These are phyloP conservation scores for Nannochloropsis salina DNA, from an alignment of 108 stramenopile species.

Conservation along the genomic window DNA sequence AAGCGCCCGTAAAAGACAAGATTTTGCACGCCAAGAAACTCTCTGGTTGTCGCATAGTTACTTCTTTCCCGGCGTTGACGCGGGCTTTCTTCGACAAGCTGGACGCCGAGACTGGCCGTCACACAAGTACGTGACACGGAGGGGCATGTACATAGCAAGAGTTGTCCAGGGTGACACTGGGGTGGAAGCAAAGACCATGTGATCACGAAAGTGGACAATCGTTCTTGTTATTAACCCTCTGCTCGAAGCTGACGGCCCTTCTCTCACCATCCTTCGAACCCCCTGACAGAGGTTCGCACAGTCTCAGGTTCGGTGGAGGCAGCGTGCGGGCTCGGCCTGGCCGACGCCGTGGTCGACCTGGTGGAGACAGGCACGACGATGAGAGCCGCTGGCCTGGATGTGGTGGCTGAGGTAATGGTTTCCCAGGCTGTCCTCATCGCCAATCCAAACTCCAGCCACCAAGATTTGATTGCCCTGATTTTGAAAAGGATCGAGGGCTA, in stretches of 20 bases:
- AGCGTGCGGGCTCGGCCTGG: slow-evolving; percentile 83
- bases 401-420: slow-evolving; percentile 80
- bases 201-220: not conserved
- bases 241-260: not conserved
- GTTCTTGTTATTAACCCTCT: not conserved
- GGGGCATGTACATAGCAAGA: not conserved
- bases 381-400: slow-evolving; percentile 89
- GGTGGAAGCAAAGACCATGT: not conserved
- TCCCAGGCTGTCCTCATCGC: slow-evolving; percentile 57
- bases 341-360: slow-evolving; percentile 94
- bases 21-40: slow-evolving; percentile 65
- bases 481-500: slow-evolving; percentile 86
- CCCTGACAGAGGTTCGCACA: slow-evolving; percentile 59
- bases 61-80: slow-evolving; percentile 79
- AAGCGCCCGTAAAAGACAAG: slow-evolving; percentile 64
- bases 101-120: slow-evolving; percentile 66
- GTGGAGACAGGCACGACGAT: slow-evolving; percentile 97
- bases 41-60: slow-evolving; percentile 87
- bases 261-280: not conserved
- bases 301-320: slow-evolving; percentile 94
- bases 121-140: slow-evolving; percentile 55
- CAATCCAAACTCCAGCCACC: slow-evolving; percentile 74
- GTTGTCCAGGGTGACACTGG: not conserved
- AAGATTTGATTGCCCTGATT: slow-evolving; percentile 70
- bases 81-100: slow-evolving; percentile 71